Evolutionary conservation across 306 rosid genomes (phyloP).

Genomic region (Cyamopsis tetragonoloba): DNA sequence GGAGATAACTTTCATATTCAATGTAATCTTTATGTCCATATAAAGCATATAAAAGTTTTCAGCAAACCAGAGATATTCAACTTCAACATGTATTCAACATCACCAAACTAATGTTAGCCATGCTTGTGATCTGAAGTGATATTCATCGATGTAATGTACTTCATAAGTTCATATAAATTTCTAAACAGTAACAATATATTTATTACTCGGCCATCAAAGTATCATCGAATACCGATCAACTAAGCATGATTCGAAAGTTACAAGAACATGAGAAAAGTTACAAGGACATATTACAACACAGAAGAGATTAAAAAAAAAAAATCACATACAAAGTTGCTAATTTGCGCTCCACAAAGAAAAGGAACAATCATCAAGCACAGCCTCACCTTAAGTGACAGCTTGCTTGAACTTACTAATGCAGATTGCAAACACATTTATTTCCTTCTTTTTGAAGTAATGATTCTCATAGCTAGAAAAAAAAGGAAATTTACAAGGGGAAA

Average conservation of each 20-base stretch:
- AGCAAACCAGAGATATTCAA: not conserved
- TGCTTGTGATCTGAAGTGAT: not conserved
- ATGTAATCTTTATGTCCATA: not conserved
- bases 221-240: not conserved
- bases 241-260: not conserved
- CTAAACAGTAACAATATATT: not conserved
- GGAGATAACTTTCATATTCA: not conserved
- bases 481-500: not conserved
- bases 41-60: not conserved
- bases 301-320: not conserved
- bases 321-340: not conserved
- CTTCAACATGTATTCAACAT: constrained; percentile 1
- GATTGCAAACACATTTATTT: constrained; percentile 6
- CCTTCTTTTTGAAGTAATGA: constrained; percentile 22
- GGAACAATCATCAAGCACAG: constrained; percentile 11
- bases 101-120: constrained; percentile 10
- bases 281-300: not conserved
- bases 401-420: constrained; percentile 15
- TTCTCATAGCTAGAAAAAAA: not conserved
- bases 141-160: not conserved
- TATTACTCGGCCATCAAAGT: not conserved
- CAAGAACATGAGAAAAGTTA: not conserved
- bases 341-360: constrained; percentile 4
- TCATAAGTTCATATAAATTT: not conserved
- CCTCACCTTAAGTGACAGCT: not conserved